These are phyloP conservation scores for Arachnomyces sp. DNA, from an alignment of 2,329 filamentous ascomycete genomes.

Conservation along the genomic window DNA sequence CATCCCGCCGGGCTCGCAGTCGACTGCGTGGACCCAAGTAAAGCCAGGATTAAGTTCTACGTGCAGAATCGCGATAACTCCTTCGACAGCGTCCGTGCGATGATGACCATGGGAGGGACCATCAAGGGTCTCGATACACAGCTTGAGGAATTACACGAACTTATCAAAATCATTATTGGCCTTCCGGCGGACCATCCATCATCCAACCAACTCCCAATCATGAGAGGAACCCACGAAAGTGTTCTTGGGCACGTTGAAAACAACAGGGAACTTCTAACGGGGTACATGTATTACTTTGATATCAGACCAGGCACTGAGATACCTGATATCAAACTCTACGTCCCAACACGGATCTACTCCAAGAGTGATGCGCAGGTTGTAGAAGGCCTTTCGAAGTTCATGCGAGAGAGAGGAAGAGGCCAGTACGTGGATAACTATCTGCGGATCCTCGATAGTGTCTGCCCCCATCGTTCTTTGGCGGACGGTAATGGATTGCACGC, in stretches of 20 bases:
- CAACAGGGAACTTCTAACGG: too few species aligned
- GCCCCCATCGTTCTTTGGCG: neutral
- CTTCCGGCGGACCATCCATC: conserved; percentile 2
- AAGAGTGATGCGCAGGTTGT: conserved; percentile 13
- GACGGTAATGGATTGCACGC: neutral
- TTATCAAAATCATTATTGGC: too few species aligned
- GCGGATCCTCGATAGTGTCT: conserved; percentile 3
- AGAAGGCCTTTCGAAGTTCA: conserved; percentile 8
- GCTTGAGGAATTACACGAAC: conserved; percentile 9
- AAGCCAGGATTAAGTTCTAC: too few species aligned
- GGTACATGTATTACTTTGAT: conserved; percentile 20
- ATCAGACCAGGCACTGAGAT: conserved; percentile 11
- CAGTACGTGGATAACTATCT: neutral
- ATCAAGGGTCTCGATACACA: conserved; percentile 1
- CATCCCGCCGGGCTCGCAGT: too few species aligned
- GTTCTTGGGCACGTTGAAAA: too few species aligned
- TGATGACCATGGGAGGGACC: conserved; percentile 17
- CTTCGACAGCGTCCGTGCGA: too few species aligned
- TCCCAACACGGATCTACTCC: conserved; percentile 12
- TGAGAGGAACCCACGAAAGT: too few species aligned
- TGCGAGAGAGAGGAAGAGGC: conserved; percentile 10
- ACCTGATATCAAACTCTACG: conserved; percentile 19
- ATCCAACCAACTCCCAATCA: too few species aligned
- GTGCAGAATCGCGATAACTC: too few species aligned
- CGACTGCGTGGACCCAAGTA: too few species aligned